Evolutionary conservation across 768 basidiomycete genomes (phyloP), one percentile per base, ranked within the genome.

Genomic region (Rubroboletus satanas): DNA sequence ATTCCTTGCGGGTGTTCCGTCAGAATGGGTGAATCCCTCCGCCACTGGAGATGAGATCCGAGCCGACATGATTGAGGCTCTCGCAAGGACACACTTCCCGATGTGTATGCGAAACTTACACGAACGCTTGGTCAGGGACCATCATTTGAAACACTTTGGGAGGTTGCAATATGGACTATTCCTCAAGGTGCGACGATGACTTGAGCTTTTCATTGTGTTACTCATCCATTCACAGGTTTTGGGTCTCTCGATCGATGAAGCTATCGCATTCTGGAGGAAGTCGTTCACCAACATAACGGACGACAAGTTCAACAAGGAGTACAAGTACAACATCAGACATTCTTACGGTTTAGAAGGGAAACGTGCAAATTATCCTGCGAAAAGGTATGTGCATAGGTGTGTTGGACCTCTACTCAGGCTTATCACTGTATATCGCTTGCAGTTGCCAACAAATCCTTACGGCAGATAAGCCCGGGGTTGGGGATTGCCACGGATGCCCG

Each of bases 281-380:
- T 86, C 90, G 26, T 97, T 96, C 68, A 83, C 71, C 9, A 71
- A 70, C 7, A 83, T 92, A 51, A 84, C 87, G 10, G 96, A 98
- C 55, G 93, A 98, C 73, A 88, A 93, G 69, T 99, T 98, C 74
- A 96, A 95, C 77, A 99, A 98, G 68, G 90, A 97, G 67, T 87
- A 98, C 79, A 87, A 84, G 63, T 99, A 99, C 71, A 99, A 98
- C 61, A 94, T 99, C 63, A 86, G 96, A 43, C 97, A 99, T 69
- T 86, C 85, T 5, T 99, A 86, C 64, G 97, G 97, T 36, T 74
- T 97, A 49, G 97, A 98, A 68, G 97, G 97, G 10, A 92, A 88
- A 71, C 83, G 96, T 42, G 90, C 88, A 38, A 98, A 98, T 66
- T 99, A 99, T 70, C 81, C 91, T 2, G 93, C 97, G 1, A 92